phyloP scores from a whole-genome alignment of 2,329 filamentous ascomycete genomes.

The Pseudocercospora pini-densiflorae region DNA sequence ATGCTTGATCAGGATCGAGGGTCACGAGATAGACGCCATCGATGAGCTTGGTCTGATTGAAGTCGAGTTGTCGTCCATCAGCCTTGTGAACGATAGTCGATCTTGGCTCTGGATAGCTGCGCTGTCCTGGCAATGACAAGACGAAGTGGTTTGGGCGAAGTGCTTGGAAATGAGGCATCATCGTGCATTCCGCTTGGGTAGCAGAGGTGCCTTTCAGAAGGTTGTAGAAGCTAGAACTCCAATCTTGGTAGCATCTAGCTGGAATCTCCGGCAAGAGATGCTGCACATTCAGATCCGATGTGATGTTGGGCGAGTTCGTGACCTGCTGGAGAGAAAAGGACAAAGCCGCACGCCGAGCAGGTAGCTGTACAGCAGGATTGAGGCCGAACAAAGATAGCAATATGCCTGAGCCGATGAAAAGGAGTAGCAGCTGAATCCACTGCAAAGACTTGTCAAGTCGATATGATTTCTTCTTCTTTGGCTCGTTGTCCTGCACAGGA shows the following conservation, averaged over 20 bases:
- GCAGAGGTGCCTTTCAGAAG: constrained; percentile 15
- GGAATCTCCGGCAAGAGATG: constrained; percentile 33
- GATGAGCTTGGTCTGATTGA: constrained; percentile 35
- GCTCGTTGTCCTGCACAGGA: neutral
- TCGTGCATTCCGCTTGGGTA: neutral
- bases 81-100: constrained; percentile 12
- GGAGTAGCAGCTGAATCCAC: constrained; percentile 9
- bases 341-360: constrained; percentile 29
- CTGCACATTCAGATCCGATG: constrained; percentile 31
- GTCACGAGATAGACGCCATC: constrained; percentile 36
- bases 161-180: constrained; percentile 22
- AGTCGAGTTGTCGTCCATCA: constrained; percentile 20
- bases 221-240: constrained; percentile 7
- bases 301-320: constrained; percentile 23
- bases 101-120: constrained; percentile 6
- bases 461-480: neutral
- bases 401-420: constrained; percentile 8
- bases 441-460: neutral
- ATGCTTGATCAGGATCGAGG: constrained; percentile 32
- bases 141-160: constrained; percentile 34
- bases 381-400: neutral
- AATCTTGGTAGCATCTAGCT: constrained; percentile 9
- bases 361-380: constrained; percentile 9
- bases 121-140: constrained; percentile 30
- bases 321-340: constrained; percentile 23